phyloP scores from a whole-genome alignment of 2,329 filamentous ascomycete genomes.

The Colletotrichum chrysophilum region DNA sequence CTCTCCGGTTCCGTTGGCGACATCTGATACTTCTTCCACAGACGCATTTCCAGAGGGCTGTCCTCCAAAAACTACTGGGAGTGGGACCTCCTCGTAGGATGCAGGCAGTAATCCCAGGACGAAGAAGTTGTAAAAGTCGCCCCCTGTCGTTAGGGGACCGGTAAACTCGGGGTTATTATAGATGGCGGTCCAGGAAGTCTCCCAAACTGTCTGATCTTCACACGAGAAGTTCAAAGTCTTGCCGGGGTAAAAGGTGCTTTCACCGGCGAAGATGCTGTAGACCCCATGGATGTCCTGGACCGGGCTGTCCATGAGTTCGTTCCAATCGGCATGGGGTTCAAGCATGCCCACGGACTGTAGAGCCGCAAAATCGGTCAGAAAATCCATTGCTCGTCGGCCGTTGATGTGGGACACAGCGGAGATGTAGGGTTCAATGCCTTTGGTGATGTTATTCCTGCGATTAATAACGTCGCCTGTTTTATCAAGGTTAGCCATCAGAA shows the following conservation, averaged over 20 bases:
- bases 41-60: background rate
- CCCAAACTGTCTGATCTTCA: background rate
- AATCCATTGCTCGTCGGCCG: background rate
- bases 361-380: background rate
- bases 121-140: slow-evolving; percentile 16
- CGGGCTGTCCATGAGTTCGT: slow-evolving; percentile 5
- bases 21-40: background rate
- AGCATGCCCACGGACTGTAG: slow-evolving; percentile 9
- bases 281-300: background rate
- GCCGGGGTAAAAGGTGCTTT: slow-evolving; percentile 4
- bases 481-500: background rate
- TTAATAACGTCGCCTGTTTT: background rate
- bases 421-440: background rate
- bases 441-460: background rate
- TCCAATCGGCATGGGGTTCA: slow-evolving; percentile 17
- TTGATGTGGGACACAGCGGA: slow-evolving; percentile 9
- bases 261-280: background rate
- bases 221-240: slow-evolving; percentile 8
- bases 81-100: background rate
- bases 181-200: slow-evolving; percentile 1
- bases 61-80: background rate
- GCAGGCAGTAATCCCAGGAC: slow-evolving; percentile 1
- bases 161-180: slow-evolving; percentile 12
- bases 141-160: background rate
- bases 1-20: background rate